These are phyloP conservation scores for Gynochthodes officinalis DNA, from an alignment of 257 asterid species.

Conservation along the genomic window DNA sequence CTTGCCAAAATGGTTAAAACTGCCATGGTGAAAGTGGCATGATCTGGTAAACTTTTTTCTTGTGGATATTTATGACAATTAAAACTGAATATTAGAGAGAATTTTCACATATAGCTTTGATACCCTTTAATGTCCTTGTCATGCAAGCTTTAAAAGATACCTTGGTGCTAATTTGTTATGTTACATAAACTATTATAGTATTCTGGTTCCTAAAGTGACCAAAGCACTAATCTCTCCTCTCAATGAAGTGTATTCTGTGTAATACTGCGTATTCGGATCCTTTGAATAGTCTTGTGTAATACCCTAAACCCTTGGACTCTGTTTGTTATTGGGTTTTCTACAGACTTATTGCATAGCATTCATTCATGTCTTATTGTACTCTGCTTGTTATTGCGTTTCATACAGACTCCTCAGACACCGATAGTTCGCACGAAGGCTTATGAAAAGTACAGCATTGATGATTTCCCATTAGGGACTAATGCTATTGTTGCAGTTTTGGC, in stretches of 20 bases:
- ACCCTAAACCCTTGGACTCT: too few species aligned
- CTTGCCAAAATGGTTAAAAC: neutral
- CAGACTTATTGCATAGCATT: conserved; percentile 8
- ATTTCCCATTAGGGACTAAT: conserved; percentile 87
- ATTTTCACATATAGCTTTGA: neutral
- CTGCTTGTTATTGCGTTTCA: conserved; percentile 8
- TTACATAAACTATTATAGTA: neutral
- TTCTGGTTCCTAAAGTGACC: neutral
- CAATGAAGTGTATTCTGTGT: neutral
- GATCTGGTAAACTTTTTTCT: too few species aligned
- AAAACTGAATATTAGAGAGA: neutral
- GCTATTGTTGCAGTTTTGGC: conserved; percentile 98
- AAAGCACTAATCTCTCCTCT: neutral
- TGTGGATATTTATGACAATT: neutral
- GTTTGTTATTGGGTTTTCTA: too few species aligned
- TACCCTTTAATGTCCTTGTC: neutral
- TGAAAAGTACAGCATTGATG: conserved; percentile 80
- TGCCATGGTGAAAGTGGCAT: too few species aligned
- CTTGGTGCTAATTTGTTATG: neutral
- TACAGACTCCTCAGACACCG: conserved; percentile 97
- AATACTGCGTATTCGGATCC: neutral
- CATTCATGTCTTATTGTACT: conserved; percentile 5
- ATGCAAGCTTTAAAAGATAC: neutral
- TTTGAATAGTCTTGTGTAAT: conserved; percentile 5
- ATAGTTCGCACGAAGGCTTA: conserved; percentile 90